Evolutionary conservation across 2,329 filamentous ascomycete genomes (phyloP), one percentile per base, ranked within the genome.

Genomic region (Pezicula neosporulosa): DNA sequence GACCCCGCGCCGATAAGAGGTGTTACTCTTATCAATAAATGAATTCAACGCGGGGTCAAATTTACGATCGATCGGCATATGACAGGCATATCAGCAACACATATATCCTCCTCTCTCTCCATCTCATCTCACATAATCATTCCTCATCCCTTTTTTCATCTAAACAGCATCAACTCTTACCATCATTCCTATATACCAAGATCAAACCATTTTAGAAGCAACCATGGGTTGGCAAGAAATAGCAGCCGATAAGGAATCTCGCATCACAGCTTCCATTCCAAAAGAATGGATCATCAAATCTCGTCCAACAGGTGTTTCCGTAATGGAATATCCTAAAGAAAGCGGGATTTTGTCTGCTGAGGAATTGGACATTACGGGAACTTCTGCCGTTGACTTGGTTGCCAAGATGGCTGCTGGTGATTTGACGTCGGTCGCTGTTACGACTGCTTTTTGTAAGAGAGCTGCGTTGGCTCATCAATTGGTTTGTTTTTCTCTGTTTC

Each of bases 401-500:
- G 47, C 54, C 6, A 62, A 66, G 44, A 51, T 68, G 16, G 51
- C 54, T 15, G 55, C 52, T 1, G 58, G 66, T 8, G 59, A 65
- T 60, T 77, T 74, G 69, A 77, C 68, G 9, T 72, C 78, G 51
- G 72, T 74, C 49, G 68, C 77, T 44, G 75, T 80, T 7, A 73
- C 73, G 1, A 63, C 58, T 48, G 74, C 75, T 0, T 80, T 79
- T 54, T 78, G 74, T 57, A 77, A 78, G 59, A 66, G 73, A 39
- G 76, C 77, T 7, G 70, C 75, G 1, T 72, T 75, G 30, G 77
- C 76, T 4, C 77, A 80, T 54, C 77, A 80, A 62, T 56, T 80
- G 24, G 60, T 61, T 42, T 21, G 28, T 37, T 24, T 5, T n/a
- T 35, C n/a, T 8, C 15, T 39, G 15, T 19, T 16, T 37, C 35